These are phyloP conservation scores for Chamaecrista fasciculata DNA, from an alignment of 306 rosid genomes.

Conservation along the genomic window DNA sequence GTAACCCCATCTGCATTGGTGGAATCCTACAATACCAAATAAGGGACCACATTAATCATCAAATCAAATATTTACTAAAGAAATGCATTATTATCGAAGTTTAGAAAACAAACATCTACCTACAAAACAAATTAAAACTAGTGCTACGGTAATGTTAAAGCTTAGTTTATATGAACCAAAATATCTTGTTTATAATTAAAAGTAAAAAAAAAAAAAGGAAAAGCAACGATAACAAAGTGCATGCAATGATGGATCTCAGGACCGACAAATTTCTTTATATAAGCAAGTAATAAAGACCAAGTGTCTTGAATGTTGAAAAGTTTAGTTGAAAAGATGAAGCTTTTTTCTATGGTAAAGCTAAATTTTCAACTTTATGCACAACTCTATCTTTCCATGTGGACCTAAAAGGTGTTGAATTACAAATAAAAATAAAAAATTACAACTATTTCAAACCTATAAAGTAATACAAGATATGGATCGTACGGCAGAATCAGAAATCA, in stretches of 20 bases:
- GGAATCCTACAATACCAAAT: conserved; percentile 66
- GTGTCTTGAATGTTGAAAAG: conserved; percentile 35
- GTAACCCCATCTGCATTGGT: conserved; percentile 99
- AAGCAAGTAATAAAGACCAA: conserved; percentile 28
- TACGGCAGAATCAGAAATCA: background rate
- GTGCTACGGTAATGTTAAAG: too few species aligned
- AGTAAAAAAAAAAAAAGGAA: too few species aligned
- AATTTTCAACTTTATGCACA: conserved; percentile 30
- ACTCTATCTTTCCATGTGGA: conserved; percentile 36
- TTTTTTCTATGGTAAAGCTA: conserved; percentile 26
- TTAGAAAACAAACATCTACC: too few species aligned
- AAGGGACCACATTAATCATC: conserved; percentile 15
- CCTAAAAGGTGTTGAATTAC: conserved; percentile 33
- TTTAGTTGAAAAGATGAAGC: conserved; percentile 11
- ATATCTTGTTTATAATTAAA: too few species aligned
- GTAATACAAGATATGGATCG: conserved; percentile 20
- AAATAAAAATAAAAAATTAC: conserved; percentile 15
- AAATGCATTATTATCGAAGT: too few species aligned
- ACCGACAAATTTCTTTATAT: conserved; percentile 36
- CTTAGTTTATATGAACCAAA: too few species aligned
- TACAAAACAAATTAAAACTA: too few species aligned
- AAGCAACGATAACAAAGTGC: too few species aligned
- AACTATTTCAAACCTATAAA: conserved; percentile 20
- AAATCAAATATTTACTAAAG: too few species aligned
- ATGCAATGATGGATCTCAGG: conserved; percentile 30